Evolutionary conservation across 805 yeast species (phyloP), one percentile per base, ranked within the genome.

Genomic region (Clavispora fructus): DNA sequence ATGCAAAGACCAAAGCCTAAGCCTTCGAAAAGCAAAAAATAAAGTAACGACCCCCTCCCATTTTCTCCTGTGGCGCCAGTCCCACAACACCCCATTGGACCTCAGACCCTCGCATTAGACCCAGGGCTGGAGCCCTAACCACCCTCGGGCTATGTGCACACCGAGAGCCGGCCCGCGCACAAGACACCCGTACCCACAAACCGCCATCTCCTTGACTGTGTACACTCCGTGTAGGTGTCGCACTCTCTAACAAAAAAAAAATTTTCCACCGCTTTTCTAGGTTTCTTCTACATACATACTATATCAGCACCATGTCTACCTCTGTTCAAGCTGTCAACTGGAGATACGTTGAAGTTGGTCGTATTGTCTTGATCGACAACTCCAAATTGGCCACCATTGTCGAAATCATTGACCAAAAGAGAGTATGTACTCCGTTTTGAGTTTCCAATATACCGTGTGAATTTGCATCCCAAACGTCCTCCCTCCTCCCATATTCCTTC

Each of bases 341-440:
- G 98, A 89, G 97, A 87, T 83, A 82, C 71, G 99, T 94, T 75
- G 97, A 92, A 83, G 87, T 91, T 72, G 99, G 99, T 76, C 96
- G 99, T 82, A 87, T 94, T 73, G 96, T 91, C 74, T 85, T 92
- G 71, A 73, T 92, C 72, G 60, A 69, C 72, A 81, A 82, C 85
- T 80, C 85, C 76, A 87, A 89, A 78, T 83, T 94, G 71, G 99
- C 98, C 68, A 79, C 96, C 72, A 85, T 94, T 68, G 98, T 91
- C 69, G 99, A 94, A 83, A 88, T 94, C 80, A 87, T 94, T 71
- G 98, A 94, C 83, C 97, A 94, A 83, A 91, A 89, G 84, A 87
- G 97, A 80, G 98, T 86, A 83, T 73, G 88, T 83, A 55, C 25
- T 29, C 27, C 40, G 16, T 14, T n/a, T 25, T 37, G 17, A 37